phyloP scores from a whole-genome alignment of 257 asterid species.

The Datura wrightii region DNA sequence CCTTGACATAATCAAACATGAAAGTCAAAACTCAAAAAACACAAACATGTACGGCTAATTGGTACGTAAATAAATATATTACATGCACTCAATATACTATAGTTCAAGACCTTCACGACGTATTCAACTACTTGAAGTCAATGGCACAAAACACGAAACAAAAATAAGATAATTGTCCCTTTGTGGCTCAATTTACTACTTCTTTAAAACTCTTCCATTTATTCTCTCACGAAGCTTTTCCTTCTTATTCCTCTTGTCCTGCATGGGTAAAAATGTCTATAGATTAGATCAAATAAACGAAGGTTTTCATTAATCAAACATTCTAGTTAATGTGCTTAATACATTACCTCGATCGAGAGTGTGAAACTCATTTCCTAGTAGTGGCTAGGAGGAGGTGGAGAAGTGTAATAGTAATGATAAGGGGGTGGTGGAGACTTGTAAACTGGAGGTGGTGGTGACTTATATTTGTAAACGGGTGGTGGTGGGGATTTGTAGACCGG shows the following conservation, averaged over 20 bases:
- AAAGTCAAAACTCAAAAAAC: constrained; percentile 24
- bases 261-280: constrained; percentile 8
- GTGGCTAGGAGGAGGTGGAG: constrained; percentile 45
- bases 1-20: background rate
- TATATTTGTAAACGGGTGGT: background rate
- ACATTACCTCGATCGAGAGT: background rate
- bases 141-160: constrained; percentile 29
- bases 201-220: constrained; percentile 10
- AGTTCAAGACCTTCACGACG: constrained; percentile 20
- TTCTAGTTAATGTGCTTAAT: background rate
- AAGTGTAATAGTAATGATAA: constrained; percentile 14
- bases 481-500: background rate
- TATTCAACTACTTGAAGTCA: constrained; percentile 37
- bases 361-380: constrained; percentile 26
- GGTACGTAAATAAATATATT: constrained; percentile 24
- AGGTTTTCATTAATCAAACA: background rate
- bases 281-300: background rate
- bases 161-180: background rate
- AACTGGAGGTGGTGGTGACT: background rate
- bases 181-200: constrained; percentile 21
- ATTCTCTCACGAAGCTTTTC: background rate
- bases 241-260: constrained; percentile 20
- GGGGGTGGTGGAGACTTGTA: background rate
- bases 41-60: background rate
- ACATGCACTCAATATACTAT: background rate